Evolutionary conservation across 2,329 filamentous ascomycete genomes (phyloP), one percentile per base, ranked within the genome.

Genomic region (Cercospora berteroae): DNA sequence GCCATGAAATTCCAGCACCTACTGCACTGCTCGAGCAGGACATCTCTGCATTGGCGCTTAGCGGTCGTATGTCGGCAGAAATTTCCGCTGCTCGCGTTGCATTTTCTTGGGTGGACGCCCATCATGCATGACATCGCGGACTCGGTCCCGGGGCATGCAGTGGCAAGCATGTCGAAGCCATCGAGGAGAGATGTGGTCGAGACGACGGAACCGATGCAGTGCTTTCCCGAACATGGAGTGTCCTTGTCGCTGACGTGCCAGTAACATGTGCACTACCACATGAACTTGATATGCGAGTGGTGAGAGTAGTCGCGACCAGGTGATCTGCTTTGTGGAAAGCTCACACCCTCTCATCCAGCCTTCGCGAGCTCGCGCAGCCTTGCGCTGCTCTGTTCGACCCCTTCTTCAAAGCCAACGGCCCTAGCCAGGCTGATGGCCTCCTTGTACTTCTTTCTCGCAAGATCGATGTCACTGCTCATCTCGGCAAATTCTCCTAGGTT

Each of bases 401-500:
- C 83, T 56, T 85, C 82, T 3, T 76, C 68, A 69, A 84, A 85
- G 5, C 81, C 81, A 39, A 86, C 75, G 3, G 78, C 79, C 68
- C 81, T 81, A 2, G 83, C 81, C 39, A 94, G 78, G 20, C 83
- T 83, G 63, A 87, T 84, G 9, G 91, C 90, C 76, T 96, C 87
- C 63, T 84, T 81, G 75, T 91, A 97, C 75, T 86, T 86, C 72
- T 83, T 84, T 73, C 85, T 84, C 1, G 94, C 93, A 71, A 90
- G 85, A 4, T 82, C 81, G 1, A 83, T 74, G 73, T 91, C 85
- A 1, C 90, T 89, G 67, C 89, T 80, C 86, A 95, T 89, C 71
- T 91, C 88, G 0, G 91, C 90, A 72, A 97, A 89, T 74, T 96
- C 91, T 25, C 89, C 94, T 63, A 97, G 86, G 76, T 96, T 96